A percentile compares a stretch with the other conserved stretches of the same genome.
These are phyloP conservation scores for Chrysosporium queenslandicum DNA, from an alignment of 2,329 filamentous ascomycete species.

Conservation along the genomic window DNA sequence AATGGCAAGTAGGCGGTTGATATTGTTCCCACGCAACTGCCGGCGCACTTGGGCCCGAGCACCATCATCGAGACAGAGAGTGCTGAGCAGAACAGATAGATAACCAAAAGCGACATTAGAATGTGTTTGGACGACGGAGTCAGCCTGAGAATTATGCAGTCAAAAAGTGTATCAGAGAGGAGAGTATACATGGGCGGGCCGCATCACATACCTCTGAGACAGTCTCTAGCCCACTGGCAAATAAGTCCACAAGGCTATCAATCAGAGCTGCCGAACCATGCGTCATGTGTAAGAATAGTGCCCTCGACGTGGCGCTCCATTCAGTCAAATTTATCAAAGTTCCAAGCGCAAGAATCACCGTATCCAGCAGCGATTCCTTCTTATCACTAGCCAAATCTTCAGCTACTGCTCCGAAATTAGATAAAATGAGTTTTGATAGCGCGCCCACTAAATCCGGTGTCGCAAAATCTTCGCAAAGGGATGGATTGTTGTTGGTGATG, in stretches of 20 bases:
- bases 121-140: constrained; percentile 57
- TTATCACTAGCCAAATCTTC: constrained; percentile 31
- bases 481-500: constrained; percentile 68
- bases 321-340: constrained; percentile 82
- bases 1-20: constrained; percentile 45
- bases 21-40: constrained; percentile 38
- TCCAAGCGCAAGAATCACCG: constrained; percentile 66
- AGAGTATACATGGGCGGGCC: neutral
- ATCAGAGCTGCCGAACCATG: constrained; percentile 33
- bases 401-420: constrained; percentile 25
- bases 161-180: constrained; percentile 9
- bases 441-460: constrained; percentile 29
- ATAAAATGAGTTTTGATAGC: constrained; percentile 30
- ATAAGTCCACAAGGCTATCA: constrained; percentile 53
- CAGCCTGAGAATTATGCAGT: constrained; percentile 33
- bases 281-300: constrained; percentile 37
- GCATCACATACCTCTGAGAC: constrained; percentile 53
- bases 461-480: constrained; percentile 59
- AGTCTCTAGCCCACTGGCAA: constrained; percentile 55
- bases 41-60: constrained; percentile 37
- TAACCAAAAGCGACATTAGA: constrained; percentile 80
- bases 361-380: constrained; percentile 54
- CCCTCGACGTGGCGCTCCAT: constrained; percentile 55
- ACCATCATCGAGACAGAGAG: constrained; percentile 54
- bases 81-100: constrained; percentile 72